Evolutionary conservation across 495 filamentous ascomycete species (phyloP).

Genomic region (Penicillium robsamsonii): DNA sequence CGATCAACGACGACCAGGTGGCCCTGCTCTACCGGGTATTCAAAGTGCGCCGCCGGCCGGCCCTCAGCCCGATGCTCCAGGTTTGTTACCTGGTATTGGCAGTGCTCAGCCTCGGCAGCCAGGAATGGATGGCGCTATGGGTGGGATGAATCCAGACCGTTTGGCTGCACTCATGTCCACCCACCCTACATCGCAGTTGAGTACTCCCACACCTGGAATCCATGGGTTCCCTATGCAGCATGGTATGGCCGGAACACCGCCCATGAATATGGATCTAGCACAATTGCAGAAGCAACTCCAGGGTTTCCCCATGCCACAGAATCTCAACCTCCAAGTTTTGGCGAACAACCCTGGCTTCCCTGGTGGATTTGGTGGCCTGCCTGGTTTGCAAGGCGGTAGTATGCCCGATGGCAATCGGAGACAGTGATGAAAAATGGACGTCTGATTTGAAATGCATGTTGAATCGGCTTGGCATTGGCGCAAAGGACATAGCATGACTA

Average conservation of each 20-base stretch:
- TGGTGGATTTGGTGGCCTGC: slow-evolving; percentile 41
- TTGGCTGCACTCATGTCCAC: slow-evolving; percentile 48
- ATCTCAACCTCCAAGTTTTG: slow-evolving; percentile 46
- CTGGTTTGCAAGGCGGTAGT: slow-evolving; percentile 44
- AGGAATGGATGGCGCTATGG: slow-evolving; percentile 49
- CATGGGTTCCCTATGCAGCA: slow-evolving; percentile 47
- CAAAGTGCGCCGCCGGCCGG: slow-evolving; percentile 36
- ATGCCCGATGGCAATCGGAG: slow-evolving; percentile 39
- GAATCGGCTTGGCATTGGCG: slow-evolving; percentile 21
- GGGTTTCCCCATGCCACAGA: slow-evolving; percentile 39
- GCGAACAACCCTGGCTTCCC: slow-evolving; percentile 39
- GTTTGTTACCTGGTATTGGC: slow-evolving; percentile 47
- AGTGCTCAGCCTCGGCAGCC: slow-evolving; percentile 50
- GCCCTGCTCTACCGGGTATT: slow-evolving; percentile 52
- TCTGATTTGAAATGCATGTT: slow-evolving; percentile 6
- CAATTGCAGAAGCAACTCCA: slow-evolving; percentile 59
- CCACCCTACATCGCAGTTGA: slow-evolving; percentile 38
- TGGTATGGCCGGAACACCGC: slow-evolving; percentile 45
- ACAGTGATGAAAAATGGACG: slow-evolving; percentile 14
- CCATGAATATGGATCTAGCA: slow-evolving; percentile 64
- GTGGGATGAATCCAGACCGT: slow-evolving; percentile 52
- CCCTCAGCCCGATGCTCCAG: slow-evolving; percentile 35
- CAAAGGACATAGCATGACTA: slow-evolving; percentile 25
- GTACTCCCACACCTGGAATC: slow-evolving; percentile 29
- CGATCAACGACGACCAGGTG: slow-evolving; percentile 74